Evolutionary conservation across 2,329 filamentous ascomycete species (phyloP), one percentile per base, ranked within the genome.

Genomic region (Lasiodiplodia theobromae): DNA sequence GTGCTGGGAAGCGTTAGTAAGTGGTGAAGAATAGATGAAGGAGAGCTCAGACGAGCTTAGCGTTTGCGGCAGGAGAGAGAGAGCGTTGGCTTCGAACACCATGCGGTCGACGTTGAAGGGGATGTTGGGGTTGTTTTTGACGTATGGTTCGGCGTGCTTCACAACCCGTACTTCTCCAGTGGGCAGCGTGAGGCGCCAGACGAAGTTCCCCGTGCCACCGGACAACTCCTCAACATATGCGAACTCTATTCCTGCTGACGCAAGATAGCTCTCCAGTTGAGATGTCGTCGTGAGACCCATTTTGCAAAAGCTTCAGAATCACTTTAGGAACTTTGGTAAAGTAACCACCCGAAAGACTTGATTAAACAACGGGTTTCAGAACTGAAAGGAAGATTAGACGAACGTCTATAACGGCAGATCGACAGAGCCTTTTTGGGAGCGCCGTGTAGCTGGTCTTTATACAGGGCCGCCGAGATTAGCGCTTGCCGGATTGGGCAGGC

Each of bases 181-280:
- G 1, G 67, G 49, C 3, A 69, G 56, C 0, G 56, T 71, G 21
- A 77, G 70, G 23, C 78, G 77, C 65, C 77, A 80, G 51, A 79
- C 76, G 23, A 75, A 78, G 64, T 80, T 81, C 23, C 77, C 77
- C 5, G 73, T 77, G 12, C 78, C 78, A 25, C 78, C 78, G 2
- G 72, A 72, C 21, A 81, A 73, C 2, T 74, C 67, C 0, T 70
- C 56, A 5, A 76, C 63, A 21, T 34, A 51, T 16, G 66, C 63
- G 63, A 60, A 57, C 16, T 63, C 8, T 47, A 66, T 66, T 16
- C 40, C 28, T 16, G 47, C 23, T 7, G 62, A 65, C 1, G 31
- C 16, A 8, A 65, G 62, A 21, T 65, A 65, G 25, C 11, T 18
- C 28, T 65, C 62, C 7, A 65, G 31, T 12, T 54, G 31, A 3